Evolutionary conservation across 352 stramenopile species (phyloP), one percentile per base, ranked within the genome.

Genomic region (Pythium rishiriense): DNA sequence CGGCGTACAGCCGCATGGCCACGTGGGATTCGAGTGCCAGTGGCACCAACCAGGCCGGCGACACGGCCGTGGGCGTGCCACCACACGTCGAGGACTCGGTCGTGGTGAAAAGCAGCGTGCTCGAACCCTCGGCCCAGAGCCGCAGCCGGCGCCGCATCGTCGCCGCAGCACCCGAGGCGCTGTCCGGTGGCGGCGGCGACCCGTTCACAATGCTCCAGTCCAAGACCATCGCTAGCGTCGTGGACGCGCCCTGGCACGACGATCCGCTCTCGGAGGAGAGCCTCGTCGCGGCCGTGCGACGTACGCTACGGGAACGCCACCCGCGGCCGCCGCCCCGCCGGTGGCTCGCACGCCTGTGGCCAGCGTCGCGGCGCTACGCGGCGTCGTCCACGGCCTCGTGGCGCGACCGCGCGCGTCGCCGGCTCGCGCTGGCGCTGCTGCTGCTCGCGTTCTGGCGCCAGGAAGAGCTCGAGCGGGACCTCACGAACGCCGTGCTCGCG

Each of bases 371-470:
- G 19, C 39, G 54, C 5, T 59, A 54, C 53, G 7, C 37, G 6
- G n/a, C 46, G 10, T 24, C 50, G 12, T 22, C 39, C 2, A 26
- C 33, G 3, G 21, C 42, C 15, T 22, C 52, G 28, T 50, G 49
- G 21, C n/a, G 42, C 15, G 25, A 26, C 19, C 31, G 53, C 14
- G 9, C 63, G 11, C 55, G 41, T 45, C 64, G 55, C 11, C 48
- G 58, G 31, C 12, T 74, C 39, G 53, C 70, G 14, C 22, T 68
- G 8, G 10, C 80, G 25, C 25, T 80, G 11, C 43, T 86, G 31
- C 15, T 83, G 26, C 28, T 85, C 10, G 72, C 76, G 8, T 87
- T 88, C 58, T 88, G 79, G 79, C 70, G 79, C 4, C 69, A 83
- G 39, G 76, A 87, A 63, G 78, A 87, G 24, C 69, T 87, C 10